Conservation (phyloP, 2,329 filamentous ascomycete species). For the Myriosclerotinia curreyana region DNA sequence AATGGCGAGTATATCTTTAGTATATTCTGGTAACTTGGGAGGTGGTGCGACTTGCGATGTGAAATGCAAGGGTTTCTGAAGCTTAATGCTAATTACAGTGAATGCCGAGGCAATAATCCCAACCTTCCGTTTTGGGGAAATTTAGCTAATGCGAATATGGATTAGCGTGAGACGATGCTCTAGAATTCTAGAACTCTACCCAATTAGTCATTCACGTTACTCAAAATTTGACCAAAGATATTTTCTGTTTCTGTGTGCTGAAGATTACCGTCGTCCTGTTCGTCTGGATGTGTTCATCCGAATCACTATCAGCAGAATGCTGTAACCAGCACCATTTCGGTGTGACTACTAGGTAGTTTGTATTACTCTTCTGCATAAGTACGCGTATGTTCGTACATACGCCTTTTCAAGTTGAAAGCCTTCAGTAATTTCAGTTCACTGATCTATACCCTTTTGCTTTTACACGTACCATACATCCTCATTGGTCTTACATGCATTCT, state of each 20-base stretch:
- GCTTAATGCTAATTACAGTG: slow-evolving; percentile 14
- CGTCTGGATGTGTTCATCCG: not conserved
- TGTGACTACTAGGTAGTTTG: not conserved
- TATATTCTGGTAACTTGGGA: not conserved
- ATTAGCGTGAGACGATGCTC: slow-evolving; percentile 1
- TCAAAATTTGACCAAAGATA: not conserved
- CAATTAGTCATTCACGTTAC: slow-evolving; percentile 7
- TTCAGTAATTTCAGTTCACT: not conserved
- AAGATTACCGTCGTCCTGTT: not conserved
- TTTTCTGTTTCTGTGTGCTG: not conserved
- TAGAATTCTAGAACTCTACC: slow-evolving; percentile 5
- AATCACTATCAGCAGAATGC: not conserved
- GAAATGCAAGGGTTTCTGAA: not conserved
- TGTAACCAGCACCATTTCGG: not conserved
- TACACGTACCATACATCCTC: not conserved
- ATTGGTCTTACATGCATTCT: not conserved
- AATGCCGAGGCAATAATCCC: slow-evolving; percentile 18
- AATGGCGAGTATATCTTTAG: not conserved
- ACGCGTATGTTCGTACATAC: not conserved
- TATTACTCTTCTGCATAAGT: not conserved
- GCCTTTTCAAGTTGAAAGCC: not conserved
- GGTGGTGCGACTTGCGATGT: not conserved
- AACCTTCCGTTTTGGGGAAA: slow-evolving; percentile 6
- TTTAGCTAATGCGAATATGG: not conserved
- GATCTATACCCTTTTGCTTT: not conserved